phyloP scores from a whole-genome alignment of 352 stramenopile genomes.

The Pythium volutum region DNA sequence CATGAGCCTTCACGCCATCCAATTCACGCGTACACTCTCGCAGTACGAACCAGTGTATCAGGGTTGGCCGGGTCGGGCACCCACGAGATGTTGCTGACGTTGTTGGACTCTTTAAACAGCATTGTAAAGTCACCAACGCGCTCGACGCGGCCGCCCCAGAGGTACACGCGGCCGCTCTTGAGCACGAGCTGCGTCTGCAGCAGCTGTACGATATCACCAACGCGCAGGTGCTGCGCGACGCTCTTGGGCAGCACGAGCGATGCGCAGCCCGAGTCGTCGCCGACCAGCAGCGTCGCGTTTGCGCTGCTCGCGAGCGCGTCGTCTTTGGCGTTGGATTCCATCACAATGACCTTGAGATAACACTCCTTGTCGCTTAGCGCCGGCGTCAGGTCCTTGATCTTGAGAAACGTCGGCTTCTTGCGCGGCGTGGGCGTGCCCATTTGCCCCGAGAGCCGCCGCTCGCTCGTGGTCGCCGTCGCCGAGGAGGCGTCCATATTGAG shows the following conservation, averaged over 20 bases:
- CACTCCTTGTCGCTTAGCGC: slow-evolving; percentile 56
- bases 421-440: slow-evolving; percentile 28
- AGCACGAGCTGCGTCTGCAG: slow-evolving; percentile 66
- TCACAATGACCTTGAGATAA: slow-evolving; percentile 74
- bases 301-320: slow-evolving; percentile 56
- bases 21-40: not conserved
- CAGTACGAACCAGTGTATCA: slow-evolving; percentile 45
- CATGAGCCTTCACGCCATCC: not conserved
- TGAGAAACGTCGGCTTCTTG: slow-evolving; percentile 57
- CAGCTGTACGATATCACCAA: slow-evolving; percentile 75
- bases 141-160: slow-evolving; percentile 81
- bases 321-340: slow-evolving; percentile 83
- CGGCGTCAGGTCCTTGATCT: slow-evolving; percentile 74
- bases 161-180: slow-evolving; percentile 74
- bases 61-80: slow-evolving; percentile 77
- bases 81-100: slow-evolving; percentile 83
- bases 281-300: slow-evolving; percentile 80
- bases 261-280: slow-evolving; percentile 77
- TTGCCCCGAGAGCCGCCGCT: slow-evolving; percentile 18
- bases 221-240: slow-evolving; percentile 59
- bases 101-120: slow-evolving; percentile 82
- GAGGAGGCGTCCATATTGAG: slow-evolving; percentile 18
- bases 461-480: not conserved
- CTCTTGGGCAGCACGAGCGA: slow-evolving; percentile 78
- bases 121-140: slow-evolving; percentile 82